Evolutionary conservation across 805 yeast genomes (phyloP).

Genomic region (Dipodascus albidus): DNA sequence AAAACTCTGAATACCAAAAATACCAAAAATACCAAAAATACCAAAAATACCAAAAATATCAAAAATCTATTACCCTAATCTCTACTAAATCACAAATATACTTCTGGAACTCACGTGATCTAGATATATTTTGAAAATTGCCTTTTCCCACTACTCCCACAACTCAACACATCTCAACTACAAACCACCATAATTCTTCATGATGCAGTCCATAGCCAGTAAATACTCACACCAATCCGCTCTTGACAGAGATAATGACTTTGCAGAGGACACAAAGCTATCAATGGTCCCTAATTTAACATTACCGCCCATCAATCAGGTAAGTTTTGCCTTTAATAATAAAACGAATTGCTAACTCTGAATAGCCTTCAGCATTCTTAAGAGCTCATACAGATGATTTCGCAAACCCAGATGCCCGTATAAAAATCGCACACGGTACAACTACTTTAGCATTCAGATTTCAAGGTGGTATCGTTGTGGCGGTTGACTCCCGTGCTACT

Average conservation of each 20-base stretch:
- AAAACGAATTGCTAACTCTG: background rate
- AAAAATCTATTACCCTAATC: no score
- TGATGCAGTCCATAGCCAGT: background rate
- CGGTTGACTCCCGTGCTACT: conserved; percentile 96
- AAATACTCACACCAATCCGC: background rate
- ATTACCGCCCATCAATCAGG: background rate
- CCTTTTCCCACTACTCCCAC: no score
- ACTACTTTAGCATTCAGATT: conserved; percentile 94
- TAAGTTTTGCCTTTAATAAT: background rate
- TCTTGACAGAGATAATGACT: background rate
- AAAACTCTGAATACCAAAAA: no score
- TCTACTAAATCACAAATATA: no score
- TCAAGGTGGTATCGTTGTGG: conserved; percentile 88
- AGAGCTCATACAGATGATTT: conserved; percentile 98
- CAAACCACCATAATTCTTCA: background rate
- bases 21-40: no score
- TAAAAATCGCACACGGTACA: conserved; percentile 98
- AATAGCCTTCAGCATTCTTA: conserved; percentile 76
- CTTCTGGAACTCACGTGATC: no score
- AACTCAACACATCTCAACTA: no score
- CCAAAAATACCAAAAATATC: no score
- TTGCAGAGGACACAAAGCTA: background rate
- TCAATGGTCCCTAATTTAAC: background rate
- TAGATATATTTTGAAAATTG: no score
- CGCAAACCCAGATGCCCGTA: conserved; percentile 82